A percentile compares a stretch with the other conserved stretches of the same genome.
These are phyloP conservation scores for Musa acuminata DNA, from an alignment of 176 grass and related monocot species.

Conservation along the genomic window DNA sequence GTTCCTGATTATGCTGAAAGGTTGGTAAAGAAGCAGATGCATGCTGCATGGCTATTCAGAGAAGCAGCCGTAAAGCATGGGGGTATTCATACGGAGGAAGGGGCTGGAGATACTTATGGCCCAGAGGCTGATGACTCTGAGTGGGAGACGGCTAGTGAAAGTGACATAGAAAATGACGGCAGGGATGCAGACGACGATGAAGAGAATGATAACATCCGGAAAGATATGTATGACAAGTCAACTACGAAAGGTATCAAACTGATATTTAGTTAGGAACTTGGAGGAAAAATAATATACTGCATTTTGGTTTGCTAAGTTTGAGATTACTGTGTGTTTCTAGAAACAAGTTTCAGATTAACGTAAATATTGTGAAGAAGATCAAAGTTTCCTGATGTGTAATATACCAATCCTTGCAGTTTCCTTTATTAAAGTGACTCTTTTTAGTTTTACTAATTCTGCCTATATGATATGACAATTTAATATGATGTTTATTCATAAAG, in stretches of 20 bases:
- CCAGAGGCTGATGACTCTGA: conserved; percentile 87
- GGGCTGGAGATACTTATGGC: conserved; percentile 60
- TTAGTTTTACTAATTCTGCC: too few species aligned
- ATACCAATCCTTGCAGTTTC: too few species aligned
- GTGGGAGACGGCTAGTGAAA: conserved; percentile 90
- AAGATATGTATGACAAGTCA: conserved; percentile 50
- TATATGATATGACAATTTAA: too few species aligned
- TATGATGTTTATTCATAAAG: too few species aligned
- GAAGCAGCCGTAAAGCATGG: conserved; percentile 90
- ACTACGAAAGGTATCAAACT: conserved; percentile 34
- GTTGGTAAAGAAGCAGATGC: conserved; percentile 96
- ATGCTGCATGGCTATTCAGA: conserved; percentile 90
- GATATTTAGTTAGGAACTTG: not conserved
- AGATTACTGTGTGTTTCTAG: too few species aligned
- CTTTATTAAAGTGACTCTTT: too few species aligned
- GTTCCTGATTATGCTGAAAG: conserved; percentile 98
- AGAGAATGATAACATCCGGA: conserved; percentile 40
- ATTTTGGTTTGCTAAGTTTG: not conserved
- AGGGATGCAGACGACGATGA: conserved; percentile 39
- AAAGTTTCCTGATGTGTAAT: too few species aligned
- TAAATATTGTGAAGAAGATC: too few species aligned
- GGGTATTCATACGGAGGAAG: conserved; percentile 56
- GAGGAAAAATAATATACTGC: not conserved
- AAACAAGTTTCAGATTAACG: too few species aligned
- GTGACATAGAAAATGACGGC: conserved; percentile 58